Evolutionary conservation across 2,329 filamentous ascomycete genomes (phyloP), one percentile per base, ranked within the genome.

Genomic region (Fusarium aywerte): DNA sequence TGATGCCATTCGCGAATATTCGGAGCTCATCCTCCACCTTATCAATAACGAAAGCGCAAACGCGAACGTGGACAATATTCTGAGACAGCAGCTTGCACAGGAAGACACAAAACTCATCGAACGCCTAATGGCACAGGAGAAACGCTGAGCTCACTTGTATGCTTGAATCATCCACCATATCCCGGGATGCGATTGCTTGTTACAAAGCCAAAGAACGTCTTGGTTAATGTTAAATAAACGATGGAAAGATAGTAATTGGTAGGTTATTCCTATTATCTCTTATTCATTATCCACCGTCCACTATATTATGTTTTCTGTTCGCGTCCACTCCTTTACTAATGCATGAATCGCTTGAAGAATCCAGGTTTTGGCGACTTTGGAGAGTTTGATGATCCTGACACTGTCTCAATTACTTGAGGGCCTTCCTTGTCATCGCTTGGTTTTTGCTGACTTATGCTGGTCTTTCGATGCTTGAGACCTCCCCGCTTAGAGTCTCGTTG

Each of bases 1-100:
- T 29, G 86, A 89, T 67, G 87, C 81, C 6, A 79, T 90, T 29
- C 79, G 84, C 51, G 88, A 89, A 75, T 90, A 88, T 70, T 84
- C 83, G 44, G 85, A 86, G 62, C 77, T 89, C 21, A 81, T 90
- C 18, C 71, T 84, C 45, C 79, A 83, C 56, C 75, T 88, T 32
- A 77, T 88, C 54, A 76, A 77, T 40, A 70, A 71, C 15, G 74
- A 76, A 33, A 73, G 69, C 21, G 67, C 68, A 9, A 69, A 68
- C 10, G 63, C 70, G 5, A 76, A 81, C 25, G 74, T 78, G 9
- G 76, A 77, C 8, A 76, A 76, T 8, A 40, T 80, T 7, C 72
- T 85, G 39, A 78, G 82, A 64, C 78, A 80, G 61, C 80, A 86
- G 65, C 73, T 83, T 16, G 79, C 77, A 4, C 76, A 81, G 49